Conservation (phyloP, 2,329 filamentous ascomycete genomes). For the Allantophomopsis lycopodina region DNA sequence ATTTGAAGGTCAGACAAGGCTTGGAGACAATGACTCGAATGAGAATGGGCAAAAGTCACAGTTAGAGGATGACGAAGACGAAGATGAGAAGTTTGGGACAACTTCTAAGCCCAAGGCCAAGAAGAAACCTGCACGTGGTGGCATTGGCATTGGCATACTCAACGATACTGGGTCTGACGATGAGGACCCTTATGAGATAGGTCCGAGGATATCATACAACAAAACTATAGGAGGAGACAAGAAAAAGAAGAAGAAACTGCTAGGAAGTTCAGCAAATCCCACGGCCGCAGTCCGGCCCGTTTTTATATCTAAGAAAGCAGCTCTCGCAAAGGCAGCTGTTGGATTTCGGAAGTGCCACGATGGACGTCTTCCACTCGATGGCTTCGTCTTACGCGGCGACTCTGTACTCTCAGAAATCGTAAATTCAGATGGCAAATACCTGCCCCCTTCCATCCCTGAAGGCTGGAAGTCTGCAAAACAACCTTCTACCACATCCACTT, state of each 20-base stretch:
- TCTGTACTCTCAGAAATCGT: slow-evolving; percentile 30
- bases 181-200: slow-evolving; percentile 86
- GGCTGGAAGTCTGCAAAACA: slow-evolving; percentile 59
- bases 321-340: slow-evolving; percentile 22
- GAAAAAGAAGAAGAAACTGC: slow-evolving; percentile 54
- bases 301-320: slow-evolving; percentile 57
- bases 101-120: slow-evolving; percentile 19
- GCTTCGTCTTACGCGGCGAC: slow-evolving; percentile 58
- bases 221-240: slow-evolving; percentile 69
- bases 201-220: slow-evolving; percentile 81
- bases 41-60: slow-evolving; percentile 15
- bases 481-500: slow-evolving; percentile 19
- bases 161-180: slow-evolving; percentile 94
- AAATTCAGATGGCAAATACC: slow-evolving; percentile 32
- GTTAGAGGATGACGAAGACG: slow-evolving; percentile 32
- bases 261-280: slow-evolving; percentile 27
- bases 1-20: slow-evolving; percentile 41
- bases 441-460: slow-evolving; percentile 52
- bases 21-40: slow-evolving; percentile 21
- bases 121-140: slow-evolving; percentile 36
- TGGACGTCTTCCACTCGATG: slow-evolving; percentile 64
- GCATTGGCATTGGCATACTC: slow-evolving; percentile 76
- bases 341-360: slow-evolving; percentile 65
- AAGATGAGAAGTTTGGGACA: slow-evolving; percentile 9
- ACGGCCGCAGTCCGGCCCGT: slow-evolving; percentile 54